Percentiles rank a stretch among this genome's conserved stretches.
Conservation (phyloP, 2,329 filamentous ascomycete genomes). For the Zasmidium angulare region DNA sequence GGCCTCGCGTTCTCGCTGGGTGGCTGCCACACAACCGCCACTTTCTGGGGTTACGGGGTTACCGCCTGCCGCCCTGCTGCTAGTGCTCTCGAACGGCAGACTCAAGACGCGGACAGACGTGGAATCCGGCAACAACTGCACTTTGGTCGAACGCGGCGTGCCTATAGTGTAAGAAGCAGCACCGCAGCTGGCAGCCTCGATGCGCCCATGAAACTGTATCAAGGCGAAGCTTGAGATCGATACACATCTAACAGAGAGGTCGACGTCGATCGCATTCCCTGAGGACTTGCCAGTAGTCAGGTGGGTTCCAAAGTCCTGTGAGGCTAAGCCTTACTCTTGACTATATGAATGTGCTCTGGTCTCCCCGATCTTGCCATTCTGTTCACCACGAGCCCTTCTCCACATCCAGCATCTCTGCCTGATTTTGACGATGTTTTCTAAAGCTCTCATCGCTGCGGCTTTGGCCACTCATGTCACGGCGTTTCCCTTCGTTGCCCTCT, state of each 20-base stretch:
- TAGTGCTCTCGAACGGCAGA: not conserved
- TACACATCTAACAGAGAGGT: not conserved
- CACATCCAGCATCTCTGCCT: not conserved
- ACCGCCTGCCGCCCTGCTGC: not conserved
- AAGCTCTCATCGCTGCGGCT: conserved; percentile 19
- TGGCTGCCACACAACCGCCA: not conserved
- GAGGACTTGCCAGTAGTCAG: not conserved
- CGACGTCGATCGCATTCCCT: not conserved
- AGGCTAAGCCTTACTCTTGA: not conserved
- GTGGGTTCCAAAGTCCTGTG: not conserved
- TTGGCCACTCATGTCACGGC: conserved; percentile 31
- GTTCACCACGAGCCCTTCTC: not conserved
- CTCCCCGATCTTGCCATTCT: not conserved
- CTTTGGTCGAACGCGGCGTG: not conserved
- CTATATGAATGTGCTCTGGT: not conserved
- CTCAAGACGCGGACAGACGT: not conserved
- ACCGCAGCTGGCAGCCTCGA: not conserved
- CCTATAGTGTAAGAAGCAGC: not conserved
- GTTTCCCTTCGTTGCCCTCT: conserved; percentile 42
- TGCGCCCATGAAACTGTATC: not conserved
- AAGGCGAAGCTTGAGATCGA: not conserved
- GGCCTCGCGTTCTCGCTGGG: not conserved
- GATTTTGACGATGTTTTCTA: conserved; percentile 8
- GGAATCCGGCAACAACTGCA: not conserved
- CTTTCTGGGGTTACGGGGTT: not conserved